Evolutionary conservation across 1,139 yeast species (phyloP), one percentile per base, ranked within the genome.

Genomic region (Lodderomyces elongisporus): DNA sequence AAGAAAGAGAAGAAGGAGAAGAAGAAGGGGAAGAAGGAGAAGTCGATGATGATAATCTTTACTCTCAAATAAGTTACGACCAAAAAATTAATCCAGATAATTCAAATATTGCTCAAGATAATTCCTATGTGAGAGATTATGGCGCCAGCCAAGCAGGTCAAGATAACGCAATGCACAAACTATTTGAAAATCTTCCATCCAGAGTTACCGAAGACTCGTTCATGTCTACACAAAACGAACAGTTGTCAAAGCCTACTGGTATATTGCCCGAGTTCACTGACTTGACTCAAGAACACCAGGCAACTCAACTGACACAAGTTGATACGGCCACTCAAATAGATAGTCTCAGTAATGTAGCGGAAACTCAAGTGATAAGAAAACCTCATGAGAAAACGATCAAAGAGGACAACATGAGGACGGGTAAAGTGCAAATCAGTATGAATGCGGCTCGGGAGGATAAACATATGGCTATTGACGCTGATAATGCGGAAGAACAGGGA

Each of bases 101-200:
- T 14, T 17, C 22, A 24, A 16, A 24, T 14, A 30, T 25, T n/a
- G n/a, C n/a, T n/a, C n/a, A n/a, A n/a, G n/a, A n/a, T n/a, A n/a
- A n/a, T n/a, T n/a, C n/a, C n/a, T n/a, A n/a, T n/a, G n/a, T n/a
- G n/a, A n/a, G 31, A 28, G 13, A 24, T 13, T 10, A 25, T 24
- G 14, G 6, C 16, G 6, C 20, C 20, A 10, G 24, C 17, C 12
- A 32, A 4, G 35, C 28, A 14, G 34, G 32, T 14, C 34, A 35
- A 3, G 37, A 27, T n/a, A 31, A 38, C 10, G 31, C 24, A n/a
- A 17, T 20, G 15, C 29, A 43, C 14, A 51, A 52, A 30, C 49
- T 61, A 25, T 62, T 62, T 40, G 55, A 49, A 34, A 62, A 63
- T 38, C 52, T 63, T 38, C 47, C 53, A 24, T 63, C 66, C 20